These are phyloP conservation scores for Eucalyptus victrix DNA, from an alignment of 345 rosid species.

Conservation along the genomic window DNA sequence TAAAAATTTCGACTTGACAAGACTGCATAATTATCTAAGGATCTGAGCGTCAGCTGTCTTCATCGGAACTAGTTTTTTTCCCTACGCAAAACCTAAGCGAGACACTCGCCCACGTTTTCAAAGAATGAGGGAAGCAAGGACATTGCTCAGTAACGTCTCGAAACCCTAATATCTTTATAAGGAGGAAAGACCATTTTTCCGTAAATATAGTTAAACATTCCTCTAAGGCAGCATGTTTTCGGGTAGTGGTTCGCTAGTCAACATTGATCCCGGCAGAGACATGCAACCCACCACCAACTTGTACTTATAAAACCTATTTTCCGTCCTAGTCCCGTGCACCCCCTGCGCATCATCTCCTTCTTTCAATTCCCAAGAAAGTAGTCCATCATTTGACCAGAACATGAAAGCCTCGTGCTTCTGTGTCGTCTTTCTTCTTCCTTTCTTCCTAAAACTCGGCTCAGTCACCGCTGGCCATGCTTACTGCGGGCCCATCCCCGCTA, in stretches of 20 bases:
- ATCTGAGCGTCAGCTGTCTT: neutral
- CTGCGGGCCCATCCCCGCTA: constrained; percentile 18
- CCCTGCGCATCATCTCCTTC: neutral
- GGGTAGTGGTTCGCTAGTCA: neutral
- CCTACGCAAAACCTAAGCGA: neutral
- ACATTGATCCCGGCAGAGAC: neutral
- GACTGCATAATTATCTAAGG: neutral
- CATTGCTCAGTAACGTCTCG: neutral
- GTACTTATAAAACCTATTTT: neutral
- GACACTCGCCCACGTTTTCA: neutral
- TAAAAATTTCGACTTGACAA: neutral
- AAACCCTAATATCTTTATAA: neutral
- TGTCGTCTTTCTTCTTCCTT: neutral
- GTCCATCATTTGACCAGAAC: neutral
- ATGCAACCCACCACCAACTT: neutral
- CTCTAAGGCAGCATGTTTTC: neutral
- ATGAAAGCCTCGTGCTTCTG: neutral
- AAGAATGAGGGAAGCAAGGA: neutral
- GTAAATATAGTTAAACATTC: neutral
- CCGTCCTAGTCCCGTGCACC: neutral
- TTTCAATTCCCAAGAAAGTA: neutral
- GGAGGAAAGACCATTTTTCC: neutral
- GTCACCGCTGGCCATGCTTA: neutral
- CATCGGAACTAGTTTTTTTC: neutral
- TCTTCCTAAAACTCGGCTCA: neutral